Evolutionary conservation across 169 alveolate species (phyloP), one percentile per base, ranked within the genome.

Genomic region (Cryptosporidium muris): DNA sequence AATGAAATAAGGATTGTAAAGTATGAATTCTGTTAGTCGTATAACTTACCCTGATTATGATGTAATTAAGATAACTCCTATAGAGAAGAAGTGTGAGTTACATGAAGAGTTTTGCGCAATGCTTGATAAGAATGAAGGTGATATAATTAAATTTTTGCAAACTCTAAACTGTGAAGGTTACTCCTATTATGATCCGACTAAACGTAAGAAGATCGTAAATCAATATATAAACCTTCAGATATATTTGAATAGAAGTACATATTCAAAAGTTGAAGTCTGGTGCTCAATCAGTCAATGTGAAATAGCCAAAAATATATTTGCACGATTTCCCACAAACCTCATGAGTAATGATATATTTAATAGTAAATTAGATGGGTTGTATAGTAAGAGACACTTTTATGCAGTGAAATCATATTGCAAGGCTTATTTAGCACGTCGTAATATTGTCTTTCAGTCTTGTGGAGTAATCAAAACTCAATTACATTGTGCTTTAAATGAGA

Each of bases 401-500:
- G 85, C 85, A 8, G 48, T 60, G 37, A 74, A 74, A 48, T 58
- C 60, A 43, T 74, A 74, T 11, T 74, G 74, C 16, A 74, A 74
- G 37, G 37, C 85, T 14, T 68, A 74, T 8, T 52, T 74, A 51
- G 60, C 60, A 25, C 36, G 68, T 45, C 54, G 63, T 34, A 74
- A 74, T 51, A 62, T 74, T 12, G 85, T 74, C 4, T 74, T 58
- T n/a, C 43, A 62, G 12, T 5, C 54, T 6, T 16, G 60, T 16
- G 74, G 85, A 42, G 45, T 36, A 58, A 60, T 42, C 42, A 74
- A 42, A 52, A 74, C 85, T 52, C 85, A 74, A 48, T 11, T 74
- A 51, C 85, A 74, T 36, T 60, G 85, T 7, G 85, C 48, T 14
- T 16, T 74, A 12, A 74, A 74, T 63, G 85, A 74, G 14, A 74